Conservation (phyloP, 805 yeast species). For the Pichia deserticola region DNA sequence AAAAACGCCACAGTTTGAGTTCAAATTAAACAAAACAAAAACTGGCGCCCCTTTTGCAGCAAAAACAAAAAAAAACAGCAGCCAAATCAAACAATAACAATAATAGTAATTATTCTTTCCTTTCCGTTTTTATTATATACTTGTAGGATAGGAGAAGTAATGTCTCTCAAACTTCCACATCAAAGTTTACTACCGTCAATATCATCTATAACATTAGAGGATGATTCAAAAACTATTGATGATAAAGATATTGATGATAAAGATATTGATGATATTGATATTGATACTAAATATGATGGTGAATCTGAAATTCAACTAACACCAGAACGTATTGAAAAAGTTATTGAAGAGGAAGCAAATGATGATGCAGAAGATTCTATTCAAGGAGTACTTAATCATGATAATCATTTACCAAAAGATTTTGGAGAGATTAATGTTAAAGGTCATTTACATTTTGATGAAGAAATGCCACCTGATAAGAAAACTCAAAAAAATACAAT, state of each 20-base stretch:
- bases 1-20: no score
- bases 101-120: no score
- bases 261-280: not conserved
- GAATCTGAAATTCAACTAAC: not conserved
- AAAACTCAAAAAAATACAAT: constrained; percentile 26
- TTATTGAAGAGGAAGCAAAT: constrained; percentile 1
- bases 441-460: constrained; percentile 12
- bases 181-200: not conserved
- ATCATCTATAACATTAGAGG: not conserved
- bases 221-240: not conserved
- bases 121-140: no score
- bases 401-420: constrained; percentile 10
- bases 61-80: no score
- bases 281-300: not conserved
- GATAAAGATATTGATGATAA: not conserved
- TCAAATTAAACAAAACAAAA: no score
- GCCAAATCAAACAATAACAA: no score
- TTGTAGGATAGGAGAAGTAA: not conserved
- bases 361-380: constrained; percentile 2
- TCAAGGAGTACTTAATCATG: constrained; percentile 3
- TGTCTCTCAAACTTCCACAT: constrained; percentile 1
- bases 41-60: no score
- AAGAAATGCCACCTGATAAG: constrained; percentile 18
- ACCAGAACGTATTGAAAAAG: not conserved
- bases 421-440: constrained; percentile 11